Conservation (phyloP, 1,139 yeast species). For the Martiniozyma asiatica region DNA sequence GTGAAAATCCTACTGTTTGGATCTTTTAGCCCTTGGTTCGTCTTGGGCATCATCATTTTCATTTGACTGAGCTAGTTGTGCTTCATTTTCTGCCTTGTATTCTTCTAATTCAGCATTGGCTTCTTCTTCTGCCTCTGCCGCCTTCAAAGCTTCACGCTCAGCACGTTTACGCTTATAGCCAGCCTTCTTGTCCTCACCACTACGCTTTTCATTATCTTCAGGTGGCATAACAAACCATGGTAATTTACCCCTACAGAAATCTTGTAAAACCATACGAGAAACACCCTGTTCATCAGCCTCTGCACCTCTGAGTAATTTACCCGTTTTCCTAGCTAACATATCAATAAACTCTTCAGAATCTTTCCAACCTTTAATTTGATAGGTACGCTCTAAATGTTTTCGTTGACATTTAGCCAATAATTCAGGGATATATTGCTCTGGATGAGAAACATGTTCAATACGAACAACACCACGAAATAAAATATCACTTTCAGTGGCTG, state of each 20-base stretch:
- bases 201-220: conserved; percentile 39
- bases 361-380: conserved; percentile 88
- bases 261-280: conserved; percentile 81
- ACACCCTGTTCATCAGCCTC: conserved; percentile 95
- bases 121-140: conserved; percentile 16
- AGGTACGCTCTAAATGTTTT: conserved; percentile 89
- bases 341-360: conserved; percentile 79
- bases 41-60: conserved; percentile 5
- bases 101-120: conserved; percentile 10
- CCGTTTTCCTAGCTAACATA: conserved; percentile 82
- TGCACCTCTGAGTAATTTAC: conserved; percentile 90
- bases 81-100: conserved; percentile 10
- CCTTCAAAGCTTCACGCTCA: conserved; percentile 24
- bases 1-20: too few species aligned
- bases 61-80: conserved; percentile 1
- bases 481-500: conserved; percentile 88
- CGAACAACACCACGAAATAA: conserved; percentile 94
- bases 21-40: too few species aligned
- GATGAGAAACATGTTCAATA: conserved; percentile 90
- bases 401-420: conserved; percentile 75
- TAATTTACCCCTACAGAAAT: conserved; percentile 91
- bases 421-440: conserved; percentile 92
- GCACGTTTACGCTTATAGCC: conserved; percentile 38
- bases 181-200: conserved; percentile 46
- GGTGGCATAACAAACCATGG: conserved; percentile 99